Evolutionary conservation across 306 rosid species (phyloP).

Genomic region (Cucurbita argyrosperma): DNA sequence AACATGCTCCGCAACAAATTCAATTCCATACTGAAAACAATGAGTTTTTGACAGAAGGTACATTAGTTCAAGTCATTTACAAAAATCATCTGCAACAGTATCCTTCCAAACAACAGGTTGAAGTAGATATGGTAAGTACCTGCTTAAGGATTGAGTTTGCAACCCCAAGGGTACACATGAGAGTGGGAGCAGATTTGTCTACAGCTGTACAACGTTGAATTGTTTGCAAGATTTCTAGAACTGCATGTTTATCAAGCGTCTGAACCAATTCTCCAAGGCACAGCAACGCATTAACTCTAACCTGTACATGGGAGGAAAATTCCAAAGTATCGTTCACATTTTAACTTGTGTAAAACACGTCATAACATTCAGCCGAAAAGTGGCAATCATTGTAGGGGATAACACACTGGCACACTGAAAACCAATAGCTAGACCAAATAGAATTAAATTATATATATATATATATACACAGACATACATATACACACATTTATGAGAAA

Average conservation of each 20-base stretch:
- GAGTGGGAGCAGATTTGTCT: slow-evolving; percentile 93
- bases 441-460: not conserved
- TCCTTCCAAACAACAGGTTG: not conserved
- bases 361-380: not conserved
- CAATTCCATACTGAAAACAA: slow-evolving; percentile 71
- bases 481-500: not conserved
- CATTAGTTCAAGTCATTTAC: slow-evolving; percentile 3
- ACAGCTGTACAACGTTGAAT: slow-evolving; percentile 95
- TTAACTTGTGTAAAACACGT: not conserved
- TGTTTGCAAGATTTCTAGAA: slow-evolving; percentile 77
- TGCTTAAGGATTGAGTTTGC: slow-evolving; percentile 84
- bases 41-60: slow-evolving; percentile 10
- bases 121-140: slow-evolving; percentile 27
- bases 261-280: slow-evolving; percentile 77
- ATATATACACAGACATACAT: too few species aligned
- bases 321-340: not conserved
- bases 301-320: slow-evolving; percentile 30
- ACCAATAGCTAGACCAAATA: not conserved
- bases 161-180: slow-evolving; percentile 97
- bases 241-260: slow-evolving; percentile 73
- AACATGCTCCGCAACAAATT: slow-evolving; percentile 92
- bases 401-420: not conserved
- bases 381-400: not conserved
- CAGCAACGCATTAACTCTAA: slow-evolving; percentile 88
- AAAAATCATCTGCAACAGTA: not conserved